Conservation (phyloP, 805 yeast genomes). For the Debaryomyces castellii region DNA sequence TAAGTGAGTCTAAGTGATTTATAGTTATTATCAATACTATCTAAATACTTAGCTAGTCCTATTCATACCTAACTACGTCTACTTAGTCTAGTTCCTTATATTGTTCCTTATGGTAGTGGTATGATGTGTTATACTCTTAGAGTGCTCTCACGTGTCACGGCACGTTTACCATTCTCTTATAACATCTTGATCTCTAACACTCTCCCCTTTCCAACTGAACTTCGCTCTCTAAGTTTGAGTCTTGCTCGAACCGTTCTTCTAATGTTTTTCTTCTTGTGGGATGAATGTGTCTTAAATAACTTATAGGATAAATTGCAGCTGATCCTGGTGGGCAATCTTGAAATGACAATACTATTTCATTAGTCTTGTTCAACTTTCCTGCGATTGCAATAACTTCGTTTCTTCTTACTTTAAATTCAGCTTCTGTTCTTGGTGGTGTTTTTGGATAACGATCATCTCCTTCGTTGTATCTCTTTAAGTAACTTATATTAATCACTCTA, state of each 20-base stretch:
- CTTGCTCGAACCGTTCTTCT: background rate
- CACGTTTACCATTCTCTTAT: too few relatives aligned
- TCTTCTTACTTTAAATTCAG: background rate
- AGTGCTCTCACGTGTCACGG: too few relatives aligned
- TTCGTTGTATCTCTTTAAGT: background rate
- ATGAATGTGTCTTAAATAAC: background rate
- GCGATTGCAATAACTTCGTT: background rate
- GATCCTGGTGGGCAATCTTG: background rate
- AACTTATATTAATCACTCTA: background rate
- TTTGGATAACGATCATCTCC: background rate
- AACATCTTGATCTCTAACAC: background rate
- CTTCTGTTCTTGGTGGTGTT: background rate
- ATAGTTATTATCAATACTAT: too few relatives aligned
- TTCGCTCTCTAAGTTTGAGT: background rate
- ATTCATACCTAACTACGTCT: too few relatives aligned
- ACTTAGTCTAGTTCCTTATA: too few relatives aligned
- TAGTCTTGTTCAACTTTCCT: background rate
- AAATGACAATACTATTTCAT: background rate
- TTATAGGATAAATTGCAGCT: background rate
- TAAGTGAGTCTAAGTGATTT: too few relatives aligned
- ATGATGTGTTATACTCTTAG: too few relatives aligned
- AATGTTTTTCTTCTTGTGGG: background rate
- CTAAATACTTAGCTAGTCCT: too few relatives aligned
- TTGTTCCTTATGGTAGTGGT: too few relatives aligned
- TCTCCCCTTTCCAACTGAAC: background rate